Percentiles rank a stretch among this genome's conserved stretches.
These are phyloP conservation scores for Mycothermus thermophilus DNA, from an alignment of 495 filamentous ascomycete genomes.

Conservation along the genomic window DNA sequence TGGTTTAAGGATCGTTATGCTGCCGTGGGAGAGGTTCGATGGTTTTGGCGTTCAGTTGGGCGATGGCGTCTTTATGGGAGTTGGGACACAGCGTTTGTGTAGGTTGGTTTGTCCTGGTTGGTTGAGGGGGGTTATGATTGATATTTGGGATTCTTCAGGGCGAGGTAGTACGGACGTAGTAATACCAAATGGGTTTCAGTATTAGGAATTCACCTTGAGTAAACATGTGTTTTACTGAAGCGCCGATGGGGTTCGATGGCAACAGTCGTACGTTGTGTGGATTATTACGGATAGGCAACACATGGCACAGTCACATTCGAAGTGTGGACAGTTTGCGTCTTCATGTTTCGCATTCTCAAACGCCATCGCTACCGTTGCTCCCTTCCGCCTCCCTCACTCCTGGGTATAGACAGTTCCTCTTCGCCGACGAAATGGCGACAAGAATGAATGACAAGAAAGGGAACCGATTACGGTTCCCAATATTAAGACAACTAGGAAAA, in stretches of 20 bases:
- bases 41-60: neutral
- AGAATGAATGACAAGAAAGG: constrained; percentile 1
- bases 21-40: neutral
- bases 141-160: no score
- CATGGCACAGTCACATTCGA: neutral
- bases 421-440: neutral
- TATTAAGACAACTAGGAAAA: constrained; percentile 6
- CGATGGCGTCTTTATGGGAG: no score
- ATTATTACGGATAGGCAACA: no score
- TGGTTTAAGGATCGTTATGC: neutral
- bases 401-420: constrained; percentile 7
- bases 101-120: no score
- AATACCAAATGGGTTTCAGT: no score
- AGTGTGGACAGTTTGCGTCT: neutral
- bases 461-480: neutral
- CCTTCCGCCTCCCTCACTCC: neutral
- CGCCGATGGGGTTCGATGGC: no score
- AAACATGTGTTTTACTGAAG: no score
- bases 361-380: constrained; percentile 1
- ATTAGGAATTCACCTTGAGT: no score
- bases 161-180: no score
- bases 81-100: no score
- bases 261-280: no score
- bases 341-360: constrained; percentile 2
- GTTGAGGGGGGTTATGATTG: no score